A percentile compares a stretch with the other conserved stretches of the same genome.
Evolutionary conservation across 83 land plant genomes (phyloP).

Genomic region (Picea abies): DNA sequence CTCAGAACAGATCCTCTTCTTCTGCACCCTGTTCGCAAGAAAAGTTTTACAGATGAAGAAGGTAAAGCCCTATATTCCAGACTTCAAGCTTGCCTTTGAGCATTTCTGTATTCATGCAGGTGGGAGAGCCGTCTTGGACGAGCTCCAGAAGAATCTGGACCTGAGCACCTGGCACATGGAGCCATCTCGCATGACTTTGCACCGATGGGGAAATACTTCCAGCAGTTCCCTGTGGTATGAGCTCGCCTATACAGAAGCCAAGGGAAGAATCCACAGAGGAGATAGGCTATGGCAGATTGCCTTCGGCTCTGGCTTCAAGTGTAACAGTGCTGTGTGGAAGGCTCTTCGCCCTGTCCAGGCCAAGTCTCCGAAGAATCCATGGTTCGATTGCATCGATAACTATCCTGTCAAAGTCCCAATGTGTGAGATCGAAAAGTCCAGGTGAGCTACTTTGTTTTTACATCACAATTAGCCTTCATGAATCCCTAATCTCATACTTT

Average conservation of each 20-base stretch:
- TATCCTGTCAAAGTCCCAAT: constrained; percentile 25
- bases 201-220: constrained; percentile 27
- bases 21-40: neutral
- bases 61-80: constrained; percentile 14
- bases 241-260: constrained; percentile 25
- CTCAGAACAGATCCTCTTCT: neutral
- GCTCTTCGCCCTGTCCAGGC: constrained; percentile 14
- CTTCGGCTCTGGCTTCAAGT: constrained; percentile 20
- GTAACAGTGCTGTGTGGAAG: constrained; percentile 28
- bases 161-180: constrained; percentile 15
- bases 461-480: no score
- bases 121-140: constrained; percentile 20
- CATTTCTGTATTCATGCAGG: constrained; percentile 22
- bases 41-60: neutral
- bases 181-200: constrained; percentile 21
- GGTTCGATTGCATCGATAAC: constrained; percentile 27
- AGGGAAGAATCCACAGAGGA: constrained; percentile 17
- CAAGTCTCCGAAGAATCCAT: constrained; percentile 8
- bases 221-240: constrained; percentile 24
- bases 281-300: constrained; percentile 36
- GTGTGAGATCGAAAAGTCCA: no score
- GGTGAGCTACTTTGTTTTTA: no score
- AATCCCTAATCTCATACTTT: no score
- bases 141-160: constrained; percentile 18
- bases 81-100: constrained; percentile 25